Base-by-base conservation (phyloP, 2,329 filamentous ascomycete species). In the Cercospora sp. region DNA sequence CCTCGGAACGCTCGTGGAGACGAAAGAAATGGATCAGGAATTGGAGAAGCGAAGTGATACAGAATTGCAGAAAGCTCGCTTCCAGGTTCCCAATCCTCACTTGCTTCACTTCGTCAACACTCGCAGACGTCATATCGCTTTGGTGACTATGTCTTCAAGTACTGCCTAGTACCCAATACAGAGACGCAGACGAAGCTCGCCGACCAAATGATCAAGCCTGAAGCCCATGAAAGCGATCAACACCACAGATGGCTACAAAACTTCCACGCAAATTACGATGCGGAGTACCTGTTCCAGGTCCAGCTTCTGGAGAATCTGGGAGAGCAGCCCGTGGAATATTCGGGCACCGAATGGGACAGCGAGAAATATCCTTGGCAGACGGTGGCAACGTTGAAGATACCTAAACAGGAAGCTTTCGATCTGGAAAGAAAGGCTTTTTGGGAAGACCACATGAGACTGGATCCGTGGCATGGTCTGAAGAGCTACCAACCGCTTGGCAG, bases 91-190 rank as follows among this genome's bases (percentile, higher is more conserved):
- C 6, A 82, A 83, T 66, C 81, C 75, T 1, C 80, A 81, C 66
- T 72, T 84, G 77, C 80, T 62, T 76, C 77, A 24, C 78, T 76
- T 13, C 65, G 75, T 30, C 75, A 82, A 66, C 84, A 85, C 75
- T 82, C 81, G 0, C 83, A 85, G 72, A 81, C 79, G 13, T 81
- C 83, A 0, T 84, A 83, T 71, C 81, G 81, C 24, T 85, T 82
- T 68, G 83, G 83, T 21, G 77, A 82, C 61, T 83, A 83, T 66
- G 79, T 85, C 2, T 78, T 80, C 61, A 85, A 85, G 69, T 84
- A 83, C 69, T 79, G 79, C 63, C 78, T 85, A 30, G 79, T 83
- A 5, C 83, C 83, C 0, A 79, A 76, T 13, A 75, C 75, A 2
- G 76, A 80, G 4, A 81, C 77, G 1, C 81, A 84, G 71, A 77